Evolutionary conservation across 768 basidiomycete species (phyloP).

Genomic region (Brasilioporus rufonigricans): DNA sequence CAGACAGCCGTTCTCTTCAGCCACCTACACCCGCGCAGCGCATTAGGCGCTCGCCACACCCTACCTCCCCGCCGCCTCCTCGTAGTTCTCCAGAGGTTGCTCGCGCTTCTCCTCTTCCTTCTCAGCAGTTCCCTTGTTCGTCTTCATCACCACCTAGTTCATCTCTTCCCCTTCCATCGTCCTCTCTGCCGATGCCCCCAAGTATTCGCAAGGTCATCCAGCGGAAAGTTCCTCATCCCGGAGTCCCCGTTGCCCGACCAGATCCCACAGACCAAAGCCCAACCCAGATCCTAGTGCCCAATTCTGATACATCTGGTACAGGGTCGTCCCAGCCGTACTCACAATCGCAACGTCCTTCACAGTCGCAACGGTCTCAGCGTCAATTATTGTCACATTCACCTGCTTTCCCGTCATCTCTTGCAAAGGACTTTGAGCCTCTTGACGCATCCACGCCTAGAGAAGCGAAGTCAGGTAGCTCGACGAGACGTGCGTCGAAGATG

Average conservation of each 20-base stretch:
- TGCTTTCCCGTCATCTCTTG: conserved; percentile 17
- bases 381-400: conserved; percentile 8
- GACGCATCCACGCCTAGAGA: conserved; percentile 22
- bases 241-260: conserved; percentile 31
- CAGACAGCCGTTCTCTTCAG: conserved; percentile 16
- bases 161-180: conserved; percentile 6
- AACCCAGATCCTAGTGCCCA: conserved; percentile 49
- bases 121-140: conserved; percentile 4
- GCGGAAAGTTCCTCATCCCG: conserved; percentile 49
- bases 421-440: conserved; percentile 20
- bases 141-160: conserved; percentile 15
- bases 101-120: not conserved
- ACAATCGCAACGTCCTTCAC: conserved; percentile 24
- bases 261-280: conserved; percentile 33
- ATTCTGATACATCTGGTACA: conserved; percentile 50
- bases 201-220: conserved; percentile 28
- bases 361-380: conserved; percentile 32
- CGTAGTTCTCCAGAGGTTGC: conserved; percentile 9
- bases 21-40: conserved; percentile 32
- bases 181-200: conserved; percentile 6
- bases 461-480: not conserved
- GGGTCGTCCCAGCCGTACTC: conserved; percentile 34
- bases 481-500: conserved; percentile 5
- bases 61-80: conserved; percentile 3
- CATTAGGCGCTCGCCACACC: conserved; percentile 3